These are phyloP conservation scores for Thielaviopsis ethacetica DNA, from an alignment of 2,329 filamentous ascomycete genomes.

Conservation along the genomic window DNA sequence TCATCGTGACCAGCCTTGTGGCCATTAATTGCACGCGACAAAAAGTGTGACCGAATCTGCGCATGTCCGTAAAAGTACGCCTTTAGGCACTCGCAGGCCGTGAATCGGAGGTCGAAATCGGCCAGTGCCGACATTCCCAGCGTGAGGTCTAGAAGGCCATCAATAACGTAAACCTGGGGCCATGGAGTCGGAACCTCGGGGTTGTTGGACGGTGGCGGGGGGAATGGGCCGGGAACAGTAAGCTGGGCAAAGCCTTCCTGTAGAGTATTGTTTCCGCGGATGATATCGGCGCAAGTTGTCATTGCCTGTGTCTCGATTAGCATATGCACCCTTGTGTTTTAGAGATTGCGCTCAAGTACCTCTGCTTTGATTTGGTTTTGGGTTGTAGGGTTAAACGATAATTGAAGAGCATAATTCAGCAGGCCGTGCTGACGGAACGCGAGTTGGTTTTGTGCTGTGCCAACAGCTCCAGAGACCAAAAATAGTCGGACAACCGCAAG, in stretches of 20 bases:
- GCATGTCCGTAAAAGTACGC: slow-evolving; percentile 77
- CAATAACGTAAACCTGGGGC: slow-evolving; percentile 70
- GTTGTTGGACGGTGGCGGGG: slow-evolving; percentile 21
- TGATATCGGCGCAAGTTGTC: slow-evolving; percentile 72
- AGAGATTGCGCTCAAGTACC: slow-evolving; percentile 26
- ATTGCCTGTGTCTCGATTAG: slow-evolving; percentile 41
- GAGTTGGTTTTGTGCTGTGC: slow-evolving; percentile 67
- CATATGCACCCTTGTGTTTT: background rate
- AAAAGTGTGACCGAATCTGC: slow-evolving; percentile 70
- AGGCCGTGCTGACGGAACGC: slow-evolving; percentile 75
- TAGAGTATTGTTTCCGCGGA: slow-evolving; percentile 59
- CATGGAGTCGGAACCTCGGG: slow-evolving; percentile 13
- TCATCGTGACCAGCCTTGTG: slow-evolving; percentile 64
- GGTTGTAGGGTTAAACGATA: slow-evolving; percentile 61
- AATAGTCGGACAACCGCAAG: slow-evolving; percentile 78
- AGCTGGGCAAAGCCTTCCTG: slow-evolving; percentile 85
- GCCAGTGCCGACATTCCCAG: slow-evolving; percentile 50
- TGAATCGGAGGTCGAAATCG: slow-evolving; percentile 64
- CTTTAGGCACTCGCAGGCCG: slow-evolving; percentile 79
- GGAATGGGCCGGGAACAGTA: slow-evolving; percentile 39
- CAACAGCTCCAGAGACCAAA: slow-evolving; percentile 60
- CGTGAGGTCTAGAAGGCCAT: slow-evolving; percentile 72
- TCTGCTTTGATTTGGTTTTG: slow-evolving; percentile 69
- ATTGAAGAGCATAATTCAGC: slow-evolving; percentile 60
- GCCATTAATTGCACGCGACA: slow-evolving; percentile 76